Evolutionary conservation across 176 grass and related monocot genomes (phyloP), one percentile per base, ranked within the genome.

Genomic region (Aegilops sharonensis): DNA sequence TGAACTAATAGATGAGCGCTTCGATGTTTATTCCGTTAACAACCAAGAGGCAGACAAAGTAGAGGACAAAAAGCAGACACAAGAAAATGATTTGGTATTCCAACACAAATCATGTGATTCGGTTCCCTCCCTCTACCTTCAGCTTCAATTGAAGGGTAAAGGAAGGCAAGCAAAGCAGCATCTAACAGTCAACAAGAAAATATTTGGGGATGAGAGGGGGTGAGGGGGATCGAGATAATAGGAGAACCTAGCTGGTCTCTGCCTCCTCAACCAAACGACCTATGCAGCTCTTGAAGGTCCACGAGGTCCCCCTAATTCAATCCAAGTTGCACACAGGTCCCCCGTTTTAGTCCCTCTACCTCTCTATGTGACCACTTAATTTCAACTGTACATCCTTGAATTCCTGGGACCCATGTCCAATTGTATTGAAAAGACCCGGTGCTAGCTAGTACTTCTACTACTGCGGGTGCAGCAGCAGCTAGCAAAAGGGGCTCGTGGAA

Each of bases 391-490:
- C 82, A 81, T 62, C 25, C 77, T 88, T 90, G 64, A 91, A 91
- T 88, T 88, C 81, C 69, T 81, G 85, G 85, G 89, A 85, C 85
- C 89, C 82, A 81, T 81, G 63, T 29, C 50, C 76, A 88, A 88
- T 85, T 78, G 85, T 78, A 82, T 71, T 88, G 89, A 91, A 81
- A 88, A 81, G 81, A 71, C 81, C 86, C 76, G 52, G 77, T 85
- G 85, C 64, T 84, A 68, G 85, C 15, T 18, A 54, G 15, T 54
- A 18, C 50, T 54, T 18, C 50, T 91, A 87, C 85, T 13, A 52
- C 15, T 91, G 30, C 68, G 63, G 87, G 77, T 81, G 84, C 85
- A 91, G 50, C 85, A 17, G 84, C 69, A 91, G 89, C 85, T 76
- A 91, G 89, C 84, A 81, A 80, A 80, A 85, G 50, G 82, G 50